Percentiles rank a stretch among this genome's conserved stretches.
These are phyloP conservation scores for Penicillium lividum DNA, from an alignment of 495 filamentous ascomycete species.

Conservation along the genomic window DNA sequence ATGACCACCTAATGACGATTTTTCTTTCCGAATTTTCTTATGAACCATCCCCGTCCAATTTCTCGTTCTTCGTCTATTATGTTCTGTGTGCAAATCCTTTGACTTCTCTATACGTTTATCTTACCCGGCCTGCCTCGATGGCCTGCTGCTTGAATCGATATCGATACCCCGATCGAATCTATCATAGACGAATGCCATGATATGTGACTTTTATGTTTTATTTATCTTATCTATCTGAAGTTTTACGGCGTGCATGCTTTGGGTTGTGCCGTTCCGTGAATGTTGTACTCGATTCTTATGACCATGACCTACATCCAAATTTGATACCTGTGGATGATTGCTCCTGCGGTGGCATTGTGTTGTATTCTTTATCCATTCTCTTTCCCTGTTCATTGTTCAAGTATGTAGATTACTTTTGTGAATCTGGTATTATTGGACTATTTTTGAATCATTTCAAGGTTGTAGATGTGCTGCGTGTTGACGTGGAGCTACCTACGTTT, in stretches of 20 bases:
- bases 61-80: constrained; percentile 7
- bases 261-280: constrained; percentile 1
- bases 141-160: constrained; percentile 9
- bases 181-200: constrained; percentile 27
- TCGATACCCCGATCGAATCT: constrained; percentile 27
- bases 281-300: constrained; percentile 7
- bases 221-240: not conserved
- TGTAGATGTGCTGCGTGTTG: not conserved
- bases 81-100: not conserved
- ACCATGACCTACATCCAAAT: constrained; percentile 1
- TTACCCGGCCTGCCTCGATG: constrained; percentile 10
- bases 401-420: constrained; percentile 14
- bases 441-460: not conserved
- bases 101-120: constrained; percentile 3
- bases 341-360: not conserved
- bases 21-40: not conserved
- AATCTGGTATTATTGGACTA: constrained; percentile 9
- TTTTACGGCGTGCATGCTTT: constrained; percentile 3
- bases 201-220: constrained; percentile 7
- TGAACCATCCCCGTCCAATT: constrained; percentile 8
- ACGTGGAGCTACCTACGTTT: not conserved
- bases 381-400: constrained; percentile 8
- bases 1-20: constrained; percentile 38
- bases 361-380: not conserved
- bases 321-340: not conserved